Evolutionary conservation across 345 rosid genomes (phyloP), one percentile per base, ranked within the genome.

Genomic region (Mangifera indica): DNA sequence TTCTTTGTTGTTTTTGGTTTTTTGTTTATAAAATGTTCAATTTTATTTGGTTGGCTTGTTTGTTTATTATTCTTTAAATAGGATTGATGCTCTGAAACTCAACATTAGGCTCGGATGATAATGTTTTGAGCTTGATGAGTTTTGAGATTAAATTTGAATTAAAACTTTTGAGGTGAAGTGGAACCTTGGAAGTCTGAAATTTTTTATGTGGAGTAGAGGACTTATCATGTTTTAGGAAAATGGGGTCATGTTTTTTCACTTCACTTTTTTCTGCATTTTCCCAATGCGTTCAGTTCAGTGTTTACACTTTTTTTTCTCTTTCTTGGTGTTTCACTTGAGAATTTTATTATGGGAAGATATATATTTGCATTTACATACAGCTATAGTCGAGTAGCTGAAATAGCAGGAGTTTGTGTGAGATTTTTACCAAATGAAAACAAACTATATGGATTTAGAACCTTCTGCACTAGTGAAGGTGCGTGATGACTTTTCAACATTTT

Each of bases 401-500:
- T 81, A 82, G 57, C 73, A 66, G 72, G 72, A 76, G 75, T 52
- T 81, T 76, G 37, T 74, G 76, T 78, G 74, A 79, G 83, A 54
- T 56, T 82, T 62, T 79, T 90, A 11, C 76, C 84, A 29, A 73
- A 68, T 90, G 87, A 78, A 84, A 86, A 84, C 74, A 73, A 81
- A 55, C 57, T 72, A 64, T 78, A 80, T 85, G 89, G 89, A 81
- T 85, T 80, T 87, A 82, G 88, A 82, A 81, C 88, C n/a, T 89
- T 79, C 79, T 92, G 91, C 84, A 81, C 87, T 73, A 65, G 75
- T 1, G 66, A 81, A 82, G 98, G 98, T 94, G 85, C 67, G 81
- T 72, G 34, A 64, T 59, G 34, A 68, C 56, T 72, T 67, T 65
- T 71, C 52, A 5, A 46, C 61, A 69, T 73, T 81, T 20, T 65